These are phyloP conservation scores for Lentinula lateritia DNA, from an alignment of 768 basidiomycete species.

Conservation along the genomic window DNA sequence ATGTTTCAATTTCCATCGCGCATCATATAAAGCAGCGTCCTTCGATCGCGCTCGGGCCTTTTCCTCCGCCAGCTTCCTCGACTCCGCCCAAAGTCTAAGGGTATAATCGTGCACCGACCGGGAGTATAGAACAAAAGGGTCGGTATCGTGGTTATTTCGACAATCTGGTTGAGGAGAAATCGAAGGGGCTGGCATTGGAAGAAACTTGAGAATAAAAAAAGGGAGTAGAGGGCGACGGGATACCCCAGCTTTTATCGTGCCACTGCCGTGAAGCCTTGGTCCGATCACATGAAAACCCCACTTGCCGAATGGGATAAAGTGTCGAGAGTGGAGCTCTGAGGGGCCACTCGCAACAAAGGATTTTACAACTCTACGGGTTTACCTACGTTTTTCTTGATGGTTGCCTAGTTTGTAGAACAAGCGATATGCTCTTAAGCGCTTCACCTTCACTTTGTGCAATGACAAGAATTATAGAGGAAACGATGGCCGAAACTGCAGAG, in stretches of 20 bases:
- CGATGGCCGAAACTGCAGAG: not conserved
- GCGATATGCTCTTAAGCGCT: not conserved
- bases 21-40: constrained; percentile 20
- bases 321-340: constrained; percentile 3
- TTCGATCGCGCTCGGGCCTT: constrained; percentile 24
- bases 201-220: not conserved
- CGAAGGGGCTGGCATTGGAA: constrained; percentile 11
- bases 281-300: constrained; percentile 8
- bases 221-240: not conserved
- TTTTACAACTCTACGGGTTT: not conserved
- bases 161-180: constrained; percentile 9
- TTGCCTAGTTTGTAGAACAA: not conserved
- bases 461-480: not conserved
- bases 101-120: constrained; percentile 66
- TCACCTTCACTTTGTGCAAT: not conserved
- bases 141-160: constrained; percentile 23
- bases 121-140: constrained; percentile 51
- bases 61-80: constrained; percentile 54
- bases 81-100: constrained; percentile 61
- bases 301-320: not conserved
- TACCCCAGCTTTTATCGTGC: constrained; percentile 1
- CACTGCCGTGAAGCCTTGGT: not conserved
- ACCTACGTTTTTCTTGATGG: not conserved
- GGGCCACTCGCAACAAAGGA: not conserved
- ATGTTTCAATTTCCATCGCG: not conserved